Percentiles rank a stretch among this genome's conserved stretches.
Conservation (phyloP, 495 filamentous ascomycete species). For the Hypoxylon cercidicola region DNA sequence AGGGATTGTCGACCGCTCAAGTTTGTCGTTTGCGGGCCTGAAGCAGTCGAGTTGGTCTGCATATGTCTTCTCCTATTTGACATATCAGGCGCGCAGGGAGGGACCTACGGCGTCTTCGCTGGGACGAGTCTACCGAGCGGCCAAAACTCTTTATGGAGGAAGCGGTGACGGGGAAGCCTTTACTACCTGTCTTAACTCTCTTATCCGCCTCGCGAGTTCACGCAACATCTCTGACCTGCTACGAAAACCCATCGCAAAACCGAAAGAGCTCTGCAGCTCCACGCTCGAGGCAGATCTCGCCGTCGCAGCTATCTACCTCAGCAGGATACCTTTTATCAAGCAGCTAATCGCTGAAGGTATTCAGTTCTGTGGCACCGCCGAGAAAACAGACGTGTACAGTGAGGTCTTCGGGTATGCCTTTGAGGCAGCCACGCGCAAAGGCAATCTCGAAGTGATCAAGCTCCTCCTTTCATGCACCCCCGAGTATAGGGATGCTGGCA, state of each 20-base stretch:
- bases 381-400: not conserved
- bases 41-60: not conserved
- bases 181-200: slow-evolving; percentile 2
- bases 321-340: not conserved
- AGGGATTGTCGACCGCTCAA: not conserved
- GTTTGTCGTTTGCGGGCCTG: not conserved
- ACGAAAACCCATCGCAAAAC: not conserved
- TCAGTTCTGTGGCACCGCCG: not conserved
- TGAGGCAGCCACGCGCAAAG: slow-evolving; percentile 7
- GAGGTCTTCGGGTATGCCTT: slow-evolving; percentile 10
- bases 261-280: not conserved
- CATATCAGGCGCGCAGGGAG: not conserved
- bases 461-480: slow-evolving; percentile 12
- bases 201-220: slow-evolving; percentile 1
- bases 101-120: not conserved
- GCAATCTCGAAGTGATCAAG: slow-evolving; percentile 3
- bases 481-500: not conserved
- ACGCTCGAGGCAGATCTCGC: slow-evolving; percentile 10
- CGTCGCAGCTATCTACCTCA: slow-evolving; percentile 8
- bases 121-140: slow-evolving; percentile 12
- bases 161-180: not conserved
- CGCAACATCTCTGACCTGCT: not conserved
- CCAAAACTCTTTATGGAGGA: not conserved
- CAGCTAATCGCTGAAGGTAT: not conserved
- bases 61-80: not conserved